Evolutionary conservation across 805 yeast genomes (phyloP).

Genomic region (Starmerella bacillaris): DNA sequence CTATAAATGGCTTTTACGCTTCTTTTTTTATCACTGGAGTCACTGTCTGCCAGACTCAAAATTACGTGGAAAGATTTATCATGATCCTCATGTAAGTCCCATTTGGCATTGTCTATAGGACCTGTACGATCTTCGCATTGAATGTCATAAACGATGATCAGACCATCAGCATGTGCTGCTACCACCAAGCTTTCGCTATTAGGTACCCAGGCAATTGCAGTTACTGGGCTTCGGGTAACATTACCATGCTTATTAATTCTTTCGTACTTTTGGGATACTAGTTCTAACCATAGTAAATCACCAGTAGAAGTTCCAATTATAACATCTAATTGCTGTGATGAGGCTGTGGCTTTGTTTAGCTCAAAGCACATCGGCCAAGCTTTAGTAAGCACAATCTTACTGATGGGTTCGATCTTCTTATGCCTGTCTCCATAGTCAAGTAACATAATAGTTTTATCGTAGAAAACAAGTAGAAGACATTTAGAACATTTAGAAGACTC

Average conservation of each 20-base stretch:
- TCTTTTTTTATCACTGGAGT: constrained; percentile 2
- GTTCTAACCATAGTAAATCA: constrained; percentile 46
- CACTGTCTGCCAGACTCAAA: constrained; percentile 3
- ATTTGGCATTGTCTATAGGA: neutral
- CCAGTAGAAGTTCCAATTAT: constrained; percentile 49
- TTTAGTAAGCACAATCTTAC: constrained; percentile 24
- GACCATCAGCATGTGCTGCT: constrained; percentile 50
- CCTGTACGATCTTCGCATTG: constrained; percentile 29
- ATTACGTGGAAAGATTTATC: neutral
- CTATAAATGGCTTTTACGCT: constrained; percentile 35
- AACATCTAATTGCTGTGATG: constrained; percentile 29
- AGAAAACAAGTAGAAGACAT: constrained; percentile 19
- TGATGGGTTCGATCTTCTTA: constrained; percentile 21
- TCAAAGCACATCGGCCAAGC: constrained; percentile 26
- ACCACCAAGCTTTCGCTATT: constrained; percentile 29
- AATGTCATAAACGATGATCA: constrained; percentile 34
- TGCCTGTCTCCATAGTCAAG: constrained; percentile 18
- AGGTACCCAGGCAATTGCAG: constrained; percentile 33
- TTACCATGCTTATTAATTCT: constrained; percentile 36
- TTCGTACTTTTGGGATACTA: constrained; percentile 31
- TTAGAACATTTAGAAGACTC: constrained; percentile 23
- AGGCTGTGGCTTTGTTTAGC: constrained; percentile 21
- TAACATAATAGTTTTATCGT: constrained; percentile 10
- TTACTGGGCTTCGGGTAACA: constrained; percentile 28
- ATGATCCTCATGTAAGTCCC: neutral